Percentiles rank a stretch among this genome's conserved stretches.
Evolutionary conservation across 345 rosid species (phyloP).

Genomic region (Cochlearia excelsa): DNA sequence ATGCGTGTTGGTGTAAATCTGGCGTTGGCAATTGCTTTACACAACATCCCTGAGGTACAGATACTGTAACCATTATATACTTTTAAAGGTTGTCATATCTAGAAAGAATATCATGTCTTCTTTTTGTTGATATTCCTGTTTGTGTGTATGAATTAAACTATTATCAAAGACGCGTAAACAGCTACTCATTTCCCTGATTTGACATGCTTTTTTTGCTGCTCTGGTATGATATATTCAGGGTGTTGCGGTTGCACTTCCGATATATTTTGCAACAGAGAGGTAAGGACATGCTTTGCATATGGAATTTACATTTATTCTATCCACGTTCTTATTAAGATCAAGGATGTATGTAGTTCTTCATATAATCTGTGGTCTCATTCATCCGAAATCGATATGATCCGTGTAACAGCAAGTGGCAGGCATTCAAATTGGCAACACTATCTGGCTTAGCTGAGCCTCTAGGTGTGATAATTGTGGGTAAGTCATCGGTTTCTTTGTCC

Average conservation of each 20-base stretch:
- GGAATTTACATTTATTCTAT: constrained; percentile 7
- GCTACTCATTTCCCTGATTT: constrained; percentile 14
- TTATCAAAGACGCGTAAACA: neutral
- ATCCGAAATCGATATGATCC: constrained; percentile 17
- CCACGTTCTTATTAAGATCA: constrained; percentile 7
- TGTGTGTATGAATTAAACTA: constrained; percentile 9
- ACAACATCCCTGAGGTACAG: constrained; percentile 94
- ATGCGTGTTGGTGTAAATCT: constrained; percentile 90
- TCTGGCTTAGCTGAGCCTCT: constrained; percentile 98
- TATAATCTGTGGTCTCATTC: constrained; percentile 2
- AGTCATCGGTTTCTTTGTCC: constrained; percentile 22
- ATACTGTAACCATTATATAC: constrained; percentile 18
- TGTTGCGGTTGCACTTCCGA: constrained; percentile 95
- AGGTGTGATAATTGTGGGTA: constrained; percentile 92
- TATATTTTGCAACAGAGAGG: constrained; percentile 97
- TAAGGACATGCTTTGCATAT: constrained; percentile 35
- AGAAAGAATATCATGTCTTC: neutral
- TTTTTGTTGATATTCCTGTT: constrained; percentile 8
- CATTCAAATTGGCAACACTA: constrained; percentile 91
- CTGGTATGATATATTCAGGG: constrained; percentile 50
- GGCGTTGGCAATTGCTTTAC: constrained; percentile 96
- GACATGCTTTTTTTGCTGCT: constrained; percentile 26
- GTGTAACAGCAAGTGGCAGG: constrained; percentile 94
- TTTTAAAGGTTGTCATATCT: constrained; percentile 16
- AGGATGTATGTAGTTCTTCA: constrained; percentile 9